Conservation (phyloP, 805 yeast genomes). For the Wickerhamiella hasegawae region DNA sequence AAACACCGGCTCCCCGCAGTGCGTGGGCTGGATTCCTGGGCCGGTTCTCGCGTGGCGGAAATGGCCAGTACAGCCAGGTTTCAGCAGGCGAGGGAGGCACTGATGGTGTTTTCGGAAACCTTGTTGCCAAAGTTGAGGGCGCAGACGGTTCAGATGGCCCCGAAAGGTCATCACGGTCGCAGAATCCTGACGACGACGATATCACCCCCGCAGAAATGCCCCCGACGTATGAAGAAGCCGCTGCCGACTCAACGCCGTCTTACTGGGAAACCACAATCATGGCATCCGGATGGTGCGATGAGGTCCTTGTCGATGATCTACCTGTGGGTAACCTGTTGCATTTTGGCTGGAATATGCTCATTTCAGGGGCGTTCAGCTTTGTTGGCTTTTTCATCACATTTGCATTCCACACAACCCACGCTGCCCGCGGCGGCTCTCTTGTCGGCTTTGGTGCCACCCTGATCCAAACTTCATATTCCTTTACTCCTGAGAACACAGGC, state of each 20-base stretch:
- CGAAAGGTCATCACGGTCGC: slow-evolving; percentile 11
- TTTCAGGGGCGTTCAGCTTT: slow-evolving; percentile 82
- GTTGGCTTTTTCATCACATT: slow-evolving; percentile 87
- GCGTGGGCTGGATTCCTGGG: slow-evolving; percentile 2
- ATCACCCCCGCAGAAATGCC: slow-evolving; percentile 35
- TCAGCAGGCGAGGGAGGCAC: slow-evolving; percentile 13
- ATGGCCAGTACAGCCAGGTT: background rate
- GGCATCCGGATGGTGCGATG: slow-evolving; percentile 64
- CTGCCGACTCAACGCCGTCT: slow-evolving; percentile 86
- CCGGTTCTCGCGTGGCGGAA: background rate
- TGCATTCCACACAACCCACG: slow-evolving; percentile 86
- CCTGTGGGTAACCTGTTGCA: slow-evolving; percentile 90
- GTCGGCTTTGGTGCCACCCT: slow-evolving; percentile 83
- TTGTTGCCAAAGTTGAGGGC: slow-evolving; percentile 83
- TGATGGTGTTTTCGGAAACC: slow-evolving; percentile 89
- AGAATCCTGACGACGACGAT: slow-evolving; percentile 15
- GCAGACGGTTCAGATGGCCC: slow-evolving; percentile 11
- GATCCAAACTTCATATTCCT: slow-evolving; percentile 47
- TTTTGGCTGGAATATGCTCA: slow-evolving; percentile 77
- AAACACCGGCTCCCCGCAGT: background rate
- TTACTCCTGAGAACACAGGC: slow-evolving; percentile 30
- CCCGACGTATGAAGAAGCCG: slow-evolving; percentile 90
- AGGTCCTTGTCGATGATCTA: slow-evolving; percentile 82
- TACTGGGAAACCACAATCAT: slow-evolving; percentile 88
- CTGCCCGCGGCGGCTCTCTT: slow-evolving; percentile 88